Base-by-base conservation (phyloP, 768 basidiomycete genomes). In the Myochromella boudieri region DNA sequence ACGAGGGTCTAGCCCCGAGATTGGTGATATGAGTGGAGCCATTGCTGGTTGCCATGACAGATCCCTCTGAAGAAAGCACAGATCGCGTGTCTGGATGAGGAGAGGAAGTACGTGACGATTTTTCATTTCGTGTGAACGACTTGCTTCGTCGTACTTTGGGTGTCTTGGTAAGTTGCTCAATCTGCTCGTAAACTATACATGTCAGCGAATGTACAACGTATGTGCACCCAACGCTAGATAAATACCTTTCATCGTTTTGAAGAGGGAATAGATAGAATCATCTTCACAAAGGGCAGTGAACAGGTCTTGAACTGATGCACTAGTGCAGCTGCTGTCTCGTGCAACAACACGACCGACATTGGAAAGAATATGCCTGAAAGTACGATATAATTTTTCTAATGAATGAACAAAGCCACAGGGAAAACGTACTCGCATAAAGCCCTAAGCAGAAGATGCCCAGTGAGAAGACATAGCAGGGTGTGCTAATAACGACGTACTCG, bases 281-380 rank as follows among this genome's bases (percentile, higher is more conserved):
- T 97, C 95, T 67, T 97, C 95, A 51, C 91, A 93, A 12, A 97
- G 73, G 1, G 92, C 92, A 14, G 84, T 76, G 63, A 92, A 94
- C 36, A 97, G 69, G 64, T 97, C 93, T 49, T 89, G 82, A 7
- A 81, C 73, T 8, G 81, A 84, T 18, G 93, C 94, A 18, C 69
- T 71, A 3, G 85, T 77, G 39, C 86, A 80, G 58, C 87, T 86
- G 54, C 91, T 90, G 64, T 95, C 91, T 44, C 93, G 82, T 36
- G 89, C 82, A 11, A 85, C 84, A 20, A 97, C 91, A 24, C 87
- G 79, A 44, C 89, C 85, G 24, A 95, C 83, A 58, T 87, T 91
- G 9, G 87, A 81, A 39, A 94, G 72, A 37, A 92, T 77, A 64
- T 95, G 93, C 66, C 92, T 94, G 37, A 20, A 39, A 34, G 3